Evolutionary conservation across 2,329 filamentous ascomycete genomes (phyloP), one percentile per base, ranked within the genome.

Genomic region (Cordyceps cateniannulata): DNA sequence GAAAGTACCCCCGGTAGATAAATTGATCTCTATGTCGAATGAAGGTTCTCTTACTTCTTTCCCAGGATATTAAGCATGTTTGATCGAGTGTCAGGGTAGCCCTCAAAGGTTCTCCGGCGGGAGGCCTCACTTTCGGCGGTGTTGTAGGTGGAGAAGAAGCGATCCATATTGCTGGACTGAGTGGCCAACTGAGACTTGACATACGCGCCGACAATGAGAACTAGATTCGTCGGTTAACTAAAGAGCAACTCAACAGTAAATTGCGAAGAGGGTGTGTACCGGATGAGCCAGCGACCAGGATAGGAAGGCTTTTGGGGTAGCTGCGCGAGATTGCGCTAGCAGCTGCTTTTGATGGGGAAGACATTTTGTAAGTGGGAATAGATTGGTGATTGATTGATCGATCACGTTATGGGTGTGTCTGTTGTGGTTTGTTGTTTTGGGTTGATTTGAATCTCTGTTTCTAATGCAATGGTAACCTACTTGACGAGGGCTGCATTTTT

Each of bases 61-160:
- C 73, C 66, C 40, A 75, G 64, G 27, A 72, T 44, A 65, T 75
- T 75, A 65, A 72, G 69, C 24, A 73, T 59, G 61, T 69, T 74
- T 57, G 64, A 71, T 52, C 73, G 70, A 27, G 73, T 72, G 60
- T 75, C 73, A 38, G 65, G 62, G 55, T 69, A 63, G 24, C 70
- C 71, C 0, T 71, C 69, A 62, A 75, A 76, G 25, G 71, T 66
- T 38, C 59, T 71, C 56, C 62, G 65, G 27, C 73, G 68, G 16
- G 67, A 68, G 5, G 69, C 70, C 58, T 76, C 73, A 61, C 74
- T 76, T 62, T 73, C 63, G 6, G 72, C 64, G 8, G 69, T 74
- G 65, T 74, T 70, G 69, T 76, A 76, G 61, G 71, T 69, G 40
- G 71, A 60, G 62, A 76, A 76, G 63, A 69, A 73, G 45, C 69